phyloP scores from a whole-genome alignment of 768 basidiomycete species.

The Podaxis sp. region DNA sequence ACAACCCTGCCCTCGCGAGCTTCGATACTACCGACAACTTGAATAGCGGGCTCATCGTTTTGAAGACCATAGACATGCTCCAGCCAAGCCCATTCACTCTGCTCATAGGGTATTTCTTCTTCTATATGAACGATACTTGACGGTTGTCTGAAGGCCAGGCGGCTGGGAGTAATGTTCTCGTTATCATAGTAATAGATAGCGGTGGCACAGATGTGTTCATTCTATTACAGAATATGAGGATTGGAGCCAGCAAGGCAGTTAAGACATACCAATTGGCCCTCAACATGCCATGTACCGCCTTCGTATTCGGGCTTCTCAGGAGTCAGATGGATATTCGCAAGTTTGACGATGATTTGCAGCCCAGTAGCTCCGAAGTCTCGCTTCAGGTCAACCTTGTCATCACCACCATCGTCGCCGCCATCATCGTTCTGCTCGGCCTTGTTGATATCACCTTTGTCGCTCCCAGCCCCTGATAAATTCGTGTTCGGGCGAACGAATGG shows the following conservation, averaged over 20 bases:
- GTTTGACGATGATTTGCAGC: slow-evolving; percentile 24
- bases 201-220: slow-evolving; percentile 34
- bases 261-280: slow-evolving; percentile 25
- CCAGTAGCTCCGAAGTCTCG: slow-evolving; percentile 11
- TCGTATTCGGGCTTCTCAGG: slow-evolving; percentile 29
- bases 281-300: slow-evolving; percentile 31
- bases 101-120: slow-evolving; percentile 21
- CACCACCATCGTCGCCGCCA: background rate
- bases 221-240: slow-evolving; percentile 18
- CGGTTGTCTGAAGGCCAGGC: slow-evolving; percentile 27
- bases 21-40: slow-evolving; percentile 32
- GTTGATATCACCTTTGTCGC: background rate
- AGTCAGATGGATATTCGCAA: slow-evolving; percentile 30
- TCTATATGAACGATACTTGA: background rate
- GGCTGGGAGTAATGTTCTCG: slow-evolving; percentile 25
- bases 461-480: background rate
- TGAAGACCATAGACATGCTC: slow-evolving; percentile 25
- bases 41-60: slow-evolving; percentile 24
- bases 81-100: slow-evolving; percentile 30
- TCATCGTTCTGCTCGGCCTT: no score
- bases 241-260: background rate
- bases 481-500: background rate
- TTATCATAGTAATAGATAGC: slow-evolving; percentile 30
- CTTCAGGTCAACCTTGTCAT: slow-evolving; percentile 11
- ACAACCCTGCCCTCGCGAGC: slow-evolving; percentile 36